A percentile compares a stretch with the other conserved stretches of the same genome.
These are phyloP conservation scores for Myotisia sp. DNA, from an alignment of 2,329 filamentous ascomycete species.

Conservation along the genomic window DNA sequence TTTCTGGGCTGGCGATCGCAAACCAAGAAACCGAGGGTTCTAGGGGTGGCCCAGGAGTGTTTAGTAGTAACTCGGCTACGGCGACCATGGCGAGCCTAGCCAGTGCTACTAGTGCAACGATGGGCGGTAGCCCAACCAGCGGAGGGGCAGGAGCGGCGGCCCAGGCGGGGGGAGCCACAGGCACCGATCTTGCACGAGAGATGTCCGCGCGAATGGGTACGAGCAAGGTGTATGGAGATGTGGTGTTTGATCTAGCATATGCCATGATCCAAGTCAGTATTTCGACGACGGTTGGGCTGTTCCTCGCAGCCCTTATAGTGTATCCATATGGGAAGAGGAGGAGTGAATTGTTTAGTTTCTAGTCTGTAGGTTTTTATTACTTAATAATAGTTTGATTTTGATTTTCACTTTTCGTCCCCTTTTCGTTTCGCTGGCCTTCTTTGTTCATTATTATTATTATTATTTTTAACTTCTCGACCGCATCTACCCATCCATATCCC, in stretches of 20 bases:
- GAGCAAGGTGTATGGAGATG: slow-evolving; percentile 20
- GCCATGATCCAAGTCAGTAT: slow-evolving; percentile 36
- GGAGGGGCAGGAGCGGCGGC: slow-evolving; percentile 1
- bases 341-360: slow-evolving; percentile 34
- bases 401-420: too few species aligned
- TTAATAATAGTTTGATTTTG: slow-evolving; percentile 4
- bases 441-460: too few species aligned
- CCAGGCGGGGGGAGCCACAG: neutral
- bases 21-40: slow-evolving; percentile 37
- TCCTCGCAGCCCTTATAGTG: slow-evolving; percentile 32
- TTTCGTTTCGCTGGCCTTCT: too few species aligned
- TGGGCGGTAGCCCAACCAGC: too few species aligned
- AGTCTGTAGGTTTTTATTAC: neutral
- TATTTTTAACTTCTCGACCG: too few species aligned
- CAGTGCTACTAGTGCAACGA: neutral
- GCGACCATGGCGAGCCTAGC: neutral
- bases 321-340: slow-evolving; percentile 34
- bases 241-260: slow-evolving; percentile 32
- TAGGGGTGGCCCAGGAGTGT: neutral
- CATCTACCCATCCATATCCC: too few species aligned
- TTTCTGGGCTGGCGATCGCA: slow-evolving; percentile 43
- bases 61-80: slow-evolving; percentile 9
- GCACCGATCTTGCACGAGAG: neutral
- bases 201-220: slow-evolving; percentile 17
- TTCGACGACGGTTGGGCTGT: slow-evolving; percentile 34